phyloP scores from a whole-genome alignment of 2,329 filamentous ascomycete genomes.

The Capronia americana region DNA sequence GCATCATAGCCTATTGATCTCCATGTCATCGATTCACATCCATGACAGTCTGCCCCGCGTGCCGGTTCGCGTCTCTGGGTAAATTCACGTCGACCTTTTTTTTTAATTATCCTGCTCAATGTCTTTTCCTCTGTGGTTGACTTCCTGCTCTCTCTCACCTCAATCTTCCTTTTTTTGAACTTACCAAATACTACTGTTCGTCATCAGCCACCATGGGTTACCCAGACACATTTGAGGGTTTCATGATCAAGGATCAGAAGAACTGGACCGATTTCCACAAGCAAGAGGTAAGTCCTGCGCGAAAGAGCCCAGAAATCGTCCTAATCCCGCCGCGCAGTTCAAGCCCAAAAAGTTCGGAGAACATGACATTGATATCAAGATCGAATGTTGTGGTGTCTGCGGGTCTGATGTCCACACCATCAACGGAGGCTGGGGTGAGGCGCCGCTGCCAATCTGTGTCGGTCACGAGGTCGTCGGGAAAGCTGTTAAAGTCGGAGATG shows the following conservation, averaged over 20 bases:
- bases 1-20: constrained; percentile 4
- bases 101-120: not conserved
- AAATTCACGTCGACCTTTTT: constrained; percentile 14
- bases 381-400: constrained; percentile 80
- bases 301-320: not conserved
- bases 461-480: constrained; percentile 72
- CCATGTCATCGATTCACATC: constrained; percentile 11
- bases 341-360: constrained; percentile 85
- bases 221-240: constrained; percentile 54
- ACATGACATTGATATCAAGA: constrained; percentile 85
- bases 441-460: constrained; percentile 59
- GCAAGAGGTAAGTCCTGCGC: constrained; percentile 53
- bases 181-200: not conserved
- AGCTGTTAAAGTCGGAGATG: constrained; percentile 70
- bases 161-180: not conserved
- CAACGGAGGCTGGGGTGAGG: constrained; percentile 62
- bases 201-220: constrained; percentile 49
- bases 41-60: constrained; percentile 13
- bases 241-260: constrained; percentile 67
- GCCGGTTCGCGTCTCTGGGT: constrained; percentile 18
- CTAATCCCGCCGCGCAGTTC: constrained; percentile 60
- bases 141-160: not conserved
- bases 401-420: constrained; percentile 75
- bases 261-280: constrained; percentile 67
- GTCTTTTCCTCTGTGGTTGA: not conserved